These are phyloP conservation scores for Fusarium pseudoanthophilum DNA, from an alignment of 2,329 filamentous ascomycete species.

Conservation along the genomic window DNA sequence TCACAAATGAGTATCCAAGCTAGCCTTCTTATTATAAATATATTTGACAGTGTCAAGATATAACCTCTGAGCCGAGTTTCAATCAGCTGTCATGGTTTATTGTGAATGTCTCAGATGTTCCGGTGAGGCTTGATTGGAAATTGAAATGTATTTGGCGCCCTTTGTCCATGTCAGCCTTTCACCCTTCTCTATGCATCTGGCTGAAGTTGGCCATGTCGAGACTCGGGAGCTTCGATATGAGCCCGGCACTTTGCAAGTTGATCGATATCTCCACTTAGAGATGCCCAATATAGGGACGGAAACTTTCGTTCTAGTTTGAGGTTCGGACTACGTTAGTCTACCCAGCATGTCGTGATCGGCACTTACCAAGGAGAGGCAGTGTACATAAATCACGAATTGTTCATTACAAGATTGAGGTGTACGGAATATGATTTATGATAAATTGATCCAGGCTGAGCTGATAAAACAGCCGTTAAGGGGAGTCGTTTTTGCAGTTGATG, in stretches of 20 bases:
- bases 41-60: not conserved
- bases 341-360: not conserved
- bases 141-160: constrained; percentile 5
- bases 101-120: constrained; percentile 23
- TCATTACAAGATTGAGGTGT: not conserved
- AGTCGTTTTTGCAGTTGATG: not conserved
- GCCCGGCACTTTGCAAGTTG: not conserved
- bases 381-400: constrained; percentile 1
- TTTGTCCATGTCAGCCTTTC: not conserved
- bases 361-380: not conserved
- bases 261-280: not conserved
- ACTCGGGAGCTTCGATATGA: not conserved
- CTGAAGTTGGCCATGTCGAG: not conserved
- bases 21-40: not conserved
- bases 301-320: not conserved
- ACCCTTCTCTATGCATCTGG: not conserved
- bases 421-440: constrained; percentile 10
- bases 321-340: not conserved
- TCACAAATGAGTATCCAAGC: constrained; percentile 6
- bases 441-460: not conserved
- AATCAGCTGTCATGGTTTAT: not conserved
- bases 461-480: constrained; percentile 6
- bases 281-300: not conserved
- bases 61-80: not conserved
- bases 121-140: constrained; percentile 30